These are phyloP conservation scores for Aureobasidium sp. DNA, from an alignment of 2,329 filamentous ascomycete species.

Conservation along the genomic window DNA sequence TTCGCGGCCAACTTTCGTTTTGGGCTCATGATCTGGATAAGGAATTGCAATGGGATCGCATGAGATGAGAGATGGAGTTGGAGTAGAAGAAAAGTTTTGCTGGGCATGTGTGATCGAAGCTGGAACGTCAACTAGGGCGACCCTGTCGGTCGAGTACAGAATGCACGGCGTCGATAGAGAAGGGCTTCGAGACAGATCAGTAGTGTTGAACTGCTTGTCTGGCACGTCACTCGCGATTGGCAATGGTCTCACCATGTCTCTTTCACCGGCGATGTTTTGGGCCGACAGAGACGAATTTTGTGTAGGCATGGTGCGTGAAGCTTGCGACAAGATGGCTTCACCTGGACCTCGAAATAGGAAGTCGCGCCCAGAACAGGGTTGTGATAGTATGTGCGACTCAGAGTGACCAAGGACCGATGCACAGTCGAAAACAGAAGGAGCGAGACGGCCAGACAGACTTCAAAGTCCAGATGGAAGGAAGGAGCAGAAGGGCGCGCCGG, in stretches of 20 bases:
- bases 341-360: too few species aligned
- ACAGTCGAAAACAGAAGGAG: neutral
- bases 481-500: too few species aligned
- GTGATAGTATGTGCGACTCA: too few species aligned
- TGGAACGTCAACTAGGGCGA: conserved; percentile 60
- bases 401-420: neutral
- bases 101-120: conserved; percentile 63
- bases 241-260: neutral
- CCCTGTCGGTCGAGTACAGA: conserved; percentile 47
- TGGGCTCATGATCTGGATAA: conserved; percentile 52
- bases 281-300: too few species aligned
- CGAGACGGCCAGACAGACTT: neutral
- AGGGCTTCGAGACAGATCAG: neutral
- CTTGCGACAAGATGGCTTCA: too few species aligned
- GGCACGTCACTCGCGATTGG: neutral
- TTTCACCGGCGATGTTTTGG: too few species aligned
- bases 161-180: conserved; percentile 30
- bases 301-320: too few species aligned
- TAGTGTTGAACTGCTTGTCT: conserved; percentile 12
- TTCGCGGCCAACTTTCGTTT: conserved; percentile 39
- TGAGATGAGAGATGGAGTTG: conserved; percentile 41
- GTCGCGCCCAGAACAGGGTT: too few species aligned
- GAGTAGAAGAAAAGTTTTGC: conserved; percentile 35
- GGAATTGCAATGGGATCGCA: conserved; percentile 39
- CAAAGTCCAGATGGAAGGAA: too few species aligned